Conservation (phyloP, 148 eudicot genomes). For the Agrostemma githago region DNA sequence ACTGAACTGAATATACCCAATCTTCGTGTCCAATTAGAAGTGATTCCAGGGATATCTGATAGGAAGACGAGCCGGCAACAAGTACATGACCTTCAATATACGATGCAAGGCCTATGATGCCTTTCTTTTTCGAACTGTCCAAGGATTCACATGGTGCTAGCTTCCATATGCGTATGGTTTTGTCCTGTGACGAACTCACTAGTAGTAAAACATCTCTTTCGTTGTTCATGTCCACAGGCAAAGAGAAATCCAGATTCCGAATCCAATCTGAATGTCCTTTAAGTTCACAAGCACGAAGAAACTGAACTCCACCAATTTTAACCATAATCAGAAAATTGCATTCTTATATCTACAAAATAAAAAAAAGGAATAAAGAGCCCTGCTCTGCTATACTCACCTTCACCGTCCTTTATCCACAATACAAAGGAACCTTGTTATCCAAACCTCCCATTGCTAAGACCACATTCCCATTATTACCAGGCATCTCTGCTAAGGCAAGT, state of each 20-base stretch:
- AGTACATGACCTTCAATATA: constrained; percentile 89
- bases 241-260: constrained; percentile 81
- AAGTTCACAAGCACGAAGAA: constrained; percentile 78
- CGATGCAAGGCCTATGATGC: constrained; percentile 57
- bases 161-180: constrained; percentile 82
- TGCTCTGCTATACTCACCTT: constrained; percentile 43
- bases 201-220: constrained; percentile 48
- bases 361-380: not conserved
- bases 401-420: constrained; percentile 69
- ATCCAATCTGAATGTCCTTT: constrained; percentile 99
- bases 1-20: constrained; percentile 96
- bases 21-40: constrained; percentile 97
- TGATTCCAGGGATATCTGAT: constrained; percentile 82
- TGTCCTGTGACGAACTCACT: constrained; percentile 90
- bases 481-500: constrained; percentile 73
- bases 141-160: constrained; percentile 42
- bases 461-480: constrained; percentile 50
- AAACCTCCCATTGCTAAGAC: constrained; percentile 87
- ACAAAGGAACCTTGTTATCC: constrained; percentile 92
- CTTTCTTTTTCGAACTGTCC: constrained; percentile 33
- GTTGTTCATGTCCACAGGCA: constrained; percentile 53
- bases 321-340: constrained; percentile 19
- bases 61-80: constrained; percentile 57
- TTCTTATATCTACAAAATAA: not conserved
- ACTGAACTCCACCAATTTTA: constrained; percentile 40